Percentiles rank a stretch among this genome's conserved stretches.
These are phyloP conservation scores for Tricholoma sp. DNA, from an alignment of 768 basidiomycete genomes.

Conservation along the genomic window DNA sequence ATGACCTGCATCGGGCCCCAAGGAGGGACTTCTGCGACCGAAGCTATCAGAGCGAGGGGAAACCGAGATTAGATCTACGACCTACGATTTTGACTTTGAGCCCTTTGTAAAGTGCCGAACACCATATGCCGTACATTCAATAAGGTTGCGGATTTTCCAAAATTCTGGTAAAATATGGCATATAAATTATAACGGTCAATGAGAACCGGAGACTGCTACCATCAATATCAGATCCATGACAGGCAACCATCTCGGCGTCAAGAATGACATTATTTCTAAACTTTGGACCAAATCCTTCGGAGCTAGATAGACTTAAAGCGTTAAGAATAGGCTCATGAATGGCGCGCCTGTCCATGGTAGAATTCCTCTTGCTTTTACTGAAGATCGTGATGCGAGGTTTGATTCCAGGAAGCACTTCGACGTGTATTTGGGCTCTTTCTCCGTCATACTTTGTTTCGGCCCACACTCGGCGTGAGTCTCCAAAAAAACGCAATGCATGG, in stretches of 20 bases:
- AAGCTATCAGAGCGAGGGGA: neutral
- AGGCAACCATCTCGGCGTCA: conserved; percentile 92
- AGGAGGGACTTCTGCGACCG: conserved; percentile 20
- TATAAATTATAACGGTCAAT: neutral
- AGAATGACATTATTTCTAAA: conserved; percentile 41
- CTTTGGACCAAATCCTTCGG: conserved; percentile 8
- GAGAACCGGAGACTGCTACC: conserved; percentile 37
- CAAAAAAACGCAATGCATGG: conserved; percentile 48
- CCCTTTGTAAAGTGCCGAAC: conserved; percentile 28
- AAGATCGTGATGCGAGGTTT: conserved; percentile 63
- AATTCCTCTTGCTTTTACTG: conserved; percentile 85
- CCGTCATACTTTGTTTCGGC: conserved; percentile 95
- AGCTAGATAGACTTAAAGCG: conserved; percentile 43
- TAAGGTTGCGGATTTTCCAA: conserved; percentile 62
- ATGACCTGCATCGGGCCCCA: conserved; percentile 39
- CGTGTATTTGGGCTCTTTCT: conserved; percentile 91
- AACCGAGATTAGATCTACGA: neutral
- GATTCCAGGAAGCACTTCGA: conserved; percentile 39
- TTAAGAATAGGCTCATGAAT: conserved; percentile 57
- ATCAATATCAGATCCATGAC: conserved; percentile 63
- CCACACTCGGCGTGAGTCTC: conserved; percentile 48
- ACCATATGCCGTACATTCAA: conserved; percentile 55
- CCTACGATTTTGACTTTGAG: neutral
- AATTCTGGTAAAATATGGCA: conserved; percentile 47
- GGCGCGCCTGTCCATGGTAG: conserved; percentile 69